Conservation (phyloP, 139 green algal genomes). For the Parachlorella kessleri region DNA sequence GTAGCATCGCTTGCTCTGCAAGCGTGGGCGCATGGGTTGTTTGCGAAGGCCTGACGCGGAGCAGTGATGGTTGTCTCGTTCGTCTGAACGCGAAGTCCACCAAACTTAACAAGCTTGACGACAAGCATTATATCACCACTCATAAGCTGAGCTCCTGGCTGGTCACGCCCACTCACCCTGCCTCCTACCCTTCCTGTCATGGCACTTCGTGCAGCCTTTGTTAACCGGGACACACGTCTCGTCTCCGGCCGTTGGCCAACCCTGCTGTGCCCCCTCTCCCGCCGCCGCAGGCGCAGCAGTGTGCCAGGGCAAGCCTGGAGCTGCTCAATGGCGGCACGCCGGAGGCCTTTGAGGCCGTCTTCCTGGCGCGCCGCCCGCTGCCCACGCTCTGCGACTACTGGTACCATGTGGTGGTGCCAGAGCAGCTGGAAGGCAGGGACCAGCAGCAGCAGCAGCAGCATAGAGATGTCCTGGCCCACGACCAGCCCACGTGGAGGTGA, state of each 20-base stretch:
- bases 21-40: too few species aligned
- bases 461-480: background rate
- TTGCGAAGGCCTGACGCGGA: background rate
- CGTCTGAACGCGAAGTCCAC: background rate
- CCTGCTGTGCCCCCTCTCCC: background rate
- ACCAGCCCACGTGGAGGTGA: conserved; percentile 26
- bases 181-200: too few species aligned
- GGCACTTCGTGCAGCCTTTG: too few species aligned
- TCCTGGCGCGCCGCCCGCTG: conserved; percentile 32
- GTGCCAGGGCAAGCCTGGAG: conserved; percentile 43
- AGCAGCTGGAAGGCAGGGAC: background rate
- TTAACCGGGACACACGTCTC: too few species aligned
- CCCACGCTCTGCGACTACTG: conserved; percentile 63
- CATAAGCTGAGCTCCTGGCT: background rate
- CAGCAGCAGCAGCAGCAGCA: background rate
- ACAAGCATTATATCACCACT: background rate
- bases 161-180: too few species aligned
- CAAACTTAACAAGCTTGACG: background rate
- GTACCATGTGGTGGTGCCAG: conserved; percentile 48
- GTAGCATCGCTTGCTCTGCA: too few species aligned
- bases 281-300: conserved; percentile 16
- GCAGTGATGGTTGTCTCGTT: background rate
- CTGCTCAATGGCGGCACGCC: conserved; percentile 52
- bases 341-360: conserved; percentile 55
- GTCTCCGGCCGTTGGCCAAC: too few species aligned